phyloP scores from a whole-genome alignment of 176 grass and related monocot genomes.

The Cocos nucifera region DNA sequence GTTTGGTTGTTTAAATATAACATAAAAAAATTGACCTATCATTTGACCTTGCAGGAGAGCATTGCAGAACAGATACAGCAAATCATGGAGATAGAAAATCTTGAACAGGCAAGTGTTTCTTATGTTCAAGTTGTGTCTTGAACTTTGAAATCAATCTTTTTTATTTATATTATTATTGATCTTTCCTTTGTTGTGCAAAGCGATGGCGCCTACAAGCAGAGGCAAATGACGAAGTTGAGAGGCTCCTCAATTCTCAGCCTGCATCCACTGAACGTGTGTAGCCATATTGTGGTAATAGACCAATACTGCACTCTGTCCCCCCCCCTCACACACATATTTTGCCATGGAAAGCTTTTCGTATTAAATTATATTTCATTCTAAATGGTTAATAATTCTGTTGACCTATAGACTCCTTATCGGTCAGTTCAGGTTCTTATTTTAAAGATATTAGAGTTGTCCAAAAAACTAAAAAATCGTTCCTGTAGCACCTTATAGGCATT shows the following conservation, averaged over 20 bases:
- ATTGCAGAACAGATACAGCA: conserved; percentile 93
- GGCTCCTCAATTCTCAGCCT: conserved; percentile 74
- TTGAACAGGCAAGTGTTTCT: conserved; percentile 76
- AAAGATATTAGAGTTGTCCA: too few relatives aligned
- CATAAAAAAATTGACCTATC: not conserved
- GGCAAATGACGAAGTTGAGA: conserved; percentile 95
- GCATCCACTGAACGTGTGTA: conserved; percentile 37
- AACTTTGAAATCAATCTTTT: not conserved
- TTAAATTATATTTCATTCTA: too few relatives aligned
- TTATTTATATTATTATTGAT: not conserved
- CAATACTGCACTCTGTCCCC: too few relatives aligned
- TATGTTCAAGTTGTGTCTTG: conserved; percentile 8
- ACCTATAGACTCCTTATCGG: too few relatives aligned
- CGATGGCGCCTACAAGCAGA: conserved; percentile 95
- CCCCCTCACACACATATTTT: too few relatives aligned
- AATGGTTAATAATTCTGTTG: too few relatives aligned
- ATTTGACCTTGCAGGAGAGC: conserved; percentile 48
- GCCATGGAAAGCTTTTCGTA: too few relatives aligned
- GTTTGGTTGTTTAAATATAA: too few relatives aligned
- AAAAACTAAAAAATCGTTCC: too few relatives aligned
- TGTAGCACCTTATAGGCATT: too few relatives aligned
- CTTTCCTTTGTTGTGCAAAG: conserved; percentile 33
- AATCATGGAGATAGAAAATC: conserved; percentile 94
- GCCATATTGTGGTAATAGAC: conserved; percentile 23
- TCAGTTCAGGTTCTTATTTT: too few relatives aligned